Conservation (phyloP, 441 rosid genomes). For the Jatropha multifida region DNA sequence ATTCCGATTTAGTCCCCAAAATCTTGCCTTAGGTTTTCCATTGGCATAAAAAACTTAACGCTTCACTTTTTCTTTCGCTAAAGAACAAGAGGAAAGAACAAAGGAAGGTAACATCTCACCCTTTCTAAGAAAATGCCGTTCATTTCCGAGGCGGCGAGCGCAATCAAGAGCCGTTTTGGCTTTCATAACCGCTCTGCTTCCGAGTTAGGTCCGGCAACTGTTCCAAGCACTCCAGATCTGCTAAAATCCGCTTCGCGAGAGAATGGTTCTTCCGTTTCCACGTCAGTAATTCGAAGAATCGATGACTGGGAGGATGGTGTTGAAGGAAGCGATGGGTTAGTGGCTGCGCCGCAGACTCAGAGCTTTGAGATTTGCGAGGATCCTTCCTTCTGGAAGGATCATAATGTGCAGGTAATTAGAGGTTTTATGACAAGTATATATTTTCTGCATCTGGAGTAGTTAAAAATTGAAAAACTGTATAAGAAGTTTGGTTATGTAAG, state of each 20-base stretch:
- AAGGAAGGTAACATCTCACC: neutral
- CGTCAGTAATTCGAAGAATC: conserved; percentile 38
- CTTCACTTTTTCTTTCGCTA: neutral
- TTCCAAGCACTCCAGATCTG: conserved; percentile 50
- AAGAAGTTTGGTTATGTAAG: no score
- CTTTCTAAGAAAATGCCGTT: conserved; percentile 53
- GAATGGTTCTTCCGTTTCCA: conserved; percentile 27
- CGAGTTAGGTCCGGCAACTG: conserved; percentile 39
- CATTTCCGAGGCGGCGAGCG: conserved; percentile 78
- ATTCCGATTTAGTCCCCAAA: neutral
- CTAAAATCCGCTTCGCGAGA: conserved; percentile 44
- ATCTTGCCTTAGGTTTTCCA: neutral
- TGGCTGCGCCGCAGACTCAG: conserved; percentile 37
- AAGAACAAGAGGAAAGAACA: neutral
- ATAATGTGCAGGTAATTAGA: conserved; percentile 77
- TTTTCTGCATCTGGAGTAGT: neutral
- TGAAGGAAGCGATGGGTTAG: conserved; percentile 26
- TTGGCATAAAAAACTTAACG: conserved; percentile 5
- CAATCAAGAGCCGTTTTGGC: conserved; percentile 80
- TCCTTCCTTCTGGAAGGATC: conserved; percentile 96
- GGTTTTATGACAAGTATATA: neutral
- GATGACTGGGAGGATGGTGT: conserved; percentile 44
- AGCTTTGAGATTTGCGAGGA: conserved; percentile 82
- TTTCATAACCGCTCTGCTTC: conserved; percentile 55
- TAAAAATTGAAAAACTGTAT: no score